Evolutionary conservation across 495 filamentous ascomycete genomes (phyloP).

Genomic region (Xylaria grammica): DNA sequence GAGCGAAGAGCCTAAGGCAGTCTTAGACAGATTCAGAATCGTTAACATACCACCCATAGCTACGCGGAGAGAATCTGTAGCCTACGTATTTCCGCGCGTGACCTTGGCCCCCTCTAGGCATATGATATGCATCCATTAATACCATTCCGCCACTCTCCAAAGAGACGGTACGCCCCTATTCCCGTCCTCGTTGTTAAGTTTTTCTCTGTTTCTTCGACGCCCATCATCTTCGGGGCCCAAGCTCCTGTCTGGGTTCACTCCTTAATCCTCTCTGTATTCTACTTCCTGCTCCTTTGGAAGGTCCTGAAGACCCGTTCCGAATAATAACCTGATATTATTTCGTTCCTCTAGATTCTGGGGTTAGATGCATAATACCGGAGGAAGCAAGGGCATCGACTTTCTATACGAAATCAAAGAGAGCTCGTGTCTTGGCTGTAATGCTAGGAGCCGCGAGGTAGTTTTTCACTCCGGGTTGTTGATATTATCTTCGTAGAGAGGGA

Average conservation of each 20-base stretch:
- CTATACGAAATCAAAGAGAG: background rate
- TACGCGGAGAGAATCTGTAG: background rate
- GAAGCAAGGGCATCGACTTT: background rate
- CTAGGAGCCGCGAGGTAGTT: background rate
- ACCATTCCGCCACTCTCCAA: background rate
- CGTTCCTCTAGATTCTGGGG: background rate
- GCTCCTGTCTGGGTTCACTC: background rate
- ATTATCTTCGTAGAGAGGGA: background rate
- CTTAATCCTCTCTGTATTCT: background rate
- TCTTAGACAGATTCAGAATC: background rate
- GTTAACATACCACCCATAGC: background rate
- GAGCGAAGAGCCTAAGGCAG: background rate
- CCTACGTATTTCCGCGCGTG: background rate
- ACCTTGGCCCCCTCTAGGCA: conserved; percentile 4
- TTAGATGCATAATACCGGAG: background rate
- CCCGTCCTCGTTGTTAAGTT: too few relatives aligned
- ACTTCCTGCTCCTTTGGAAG: background rate
- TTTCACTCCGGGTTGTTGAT: background rate
- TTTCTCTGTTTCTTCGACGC: background rate
- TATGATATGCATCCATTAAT: conserved; percentile 1
- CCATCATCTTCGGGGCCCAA: background rate
- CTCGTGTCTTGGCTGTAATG: background rate
- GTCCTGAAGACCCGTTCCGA: background rate
- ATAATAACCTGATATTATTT: background rate
- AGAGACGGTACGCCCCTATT: background rate